phyloP scores from a whole-genome alignment of 345 rosid genomes.

The Aquilaria yunnanensis region DNA sequence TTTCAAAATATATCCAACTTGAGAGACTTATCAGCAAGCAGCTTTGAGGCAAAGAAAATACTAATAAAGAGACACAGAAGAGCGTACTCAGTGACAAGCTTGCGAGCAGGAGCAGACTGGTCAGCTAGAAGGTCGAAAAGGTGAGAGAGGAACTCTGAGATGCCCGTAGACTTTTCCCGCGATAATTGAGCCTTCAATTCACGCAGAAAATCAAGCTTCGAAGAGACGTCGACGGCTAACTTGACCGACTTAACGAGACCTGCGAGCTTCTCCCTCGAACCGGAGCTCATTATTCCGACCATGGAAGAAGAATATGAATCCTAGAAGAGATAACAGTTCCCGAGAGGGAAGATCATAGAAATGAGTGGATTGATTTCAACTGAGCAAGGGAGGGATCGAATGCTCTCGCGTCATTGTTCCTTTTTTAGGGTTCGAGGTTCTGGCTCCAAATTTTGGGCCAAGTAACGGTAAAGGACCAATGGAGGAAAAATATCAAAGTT shows the following conservation, averaged over 20 bases:
- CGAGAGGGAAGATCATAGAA: too few species aligned
- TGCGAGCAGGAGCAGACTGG: constrained; percentile 67
- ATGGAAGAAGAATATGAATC: constrained; percentile 13
- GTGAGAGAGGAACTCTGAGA: constrained; percentile 64
- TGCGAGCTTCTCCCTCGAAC: constrained; percentile 46
- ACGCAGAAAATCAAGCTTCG: constrained; percentile 63
- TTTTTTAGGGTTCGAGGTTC: too few species aligned
- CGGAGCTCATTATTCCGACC: constrained; percentile 49
- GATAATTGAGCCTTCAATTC: constrained; percentile 44
- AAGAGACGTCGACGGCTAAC: constrained; percentile 47
- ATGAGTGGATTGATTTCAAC: too few species aligned
- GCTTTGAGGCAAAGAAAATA: neutral
- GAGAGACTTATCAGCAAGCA: neutral
- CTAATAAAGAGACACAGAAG: neutral
- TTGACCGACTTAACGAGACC: constrained; percentile 50
- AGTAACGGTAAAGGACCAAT: too few species aligned
- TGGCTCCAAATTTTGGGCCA: too few species aligned
- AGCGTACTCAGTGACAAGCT: constrained; percentile 60
- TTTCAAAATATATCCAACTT: neutral
- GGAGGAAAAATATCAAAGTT: too few species aligned
- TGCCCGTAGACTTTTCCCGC: constrained; percentile 29
- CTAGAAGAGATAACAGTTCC: neutral
- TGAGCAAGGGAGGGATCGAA: too few species aligned
- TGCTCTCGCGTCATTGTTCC: too few species aligned
- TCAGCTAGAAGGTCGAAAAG: constrained; percentile 70